Evolutionary conservation across 1,284 basidiomycete species (phyloP).

Genomic region (Cystobasidium pallidum): DNA sequence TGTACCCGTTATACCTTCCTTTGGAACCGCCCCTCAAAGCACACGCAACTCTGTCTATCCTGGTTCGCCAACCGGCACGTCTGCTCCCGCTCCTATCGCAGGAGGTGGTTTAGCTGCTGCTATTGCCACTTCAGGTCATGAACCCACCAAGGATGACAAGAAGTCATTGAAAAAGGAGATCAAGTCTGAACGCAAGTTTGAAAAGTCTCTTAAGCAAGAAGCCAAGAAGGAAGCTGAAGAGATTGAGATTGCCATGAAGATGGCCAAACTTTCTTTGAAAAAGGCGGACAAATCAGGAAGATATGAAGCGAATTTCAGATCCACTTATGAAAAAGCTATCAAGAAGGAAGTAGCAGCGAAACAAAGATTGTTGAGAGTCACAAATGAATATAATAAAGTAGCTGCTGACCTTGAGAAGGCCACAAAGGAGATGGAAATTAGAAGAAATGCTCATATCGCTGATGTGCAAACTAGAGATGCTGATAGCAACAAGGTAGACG

Average conservation of each 20-base stretch:
- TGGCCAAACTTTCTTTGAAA: conserved; percentile 31
- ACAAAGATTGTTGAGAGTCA: conserved; percentile 29
- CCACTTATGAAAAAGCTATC: conserved; percentile 41
- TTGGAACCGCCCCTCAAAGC: conserved; percentile 1
- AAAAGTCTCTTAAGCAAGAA: conserved; percentile 29
- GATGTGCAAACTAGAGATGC: conserved; percentile 40
- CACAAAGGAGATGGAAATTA: conserved; percentile 40
- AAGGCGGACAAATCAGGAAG: conserved; percentile 29
- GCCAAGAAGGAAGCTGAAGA: conserved; percentile 34
- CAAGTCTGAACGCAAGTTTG: conserved; percentile 36
- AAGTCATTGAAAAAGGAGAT: conserved; percentile 39
- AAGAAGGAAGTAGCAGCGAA: conserved; percentile 40
- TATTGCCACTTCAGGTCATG: conserved; percentile 37
- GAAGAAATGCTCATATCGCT: conserved; percentile 37
- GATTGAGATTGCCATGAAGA: conserved; percentile 29
- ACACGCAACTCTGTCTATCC: not conserved
- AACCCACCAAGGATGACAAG: conserved; percentile 34
- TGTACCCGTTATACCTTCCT: conserved; percentile 3
- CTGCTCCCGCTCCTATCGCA: conserved; percentile 13
- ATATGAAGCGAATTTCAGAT: conserved; percentile 31
- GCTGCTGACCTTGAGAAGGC: conserved; percentile 38
- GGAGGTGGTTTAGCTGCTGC: conserved; percentile 41
- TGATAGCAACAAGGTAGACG: conserved; percentile 27
- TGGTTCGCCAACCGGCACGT: not conserved
- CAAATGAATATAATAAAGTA: conserved; percentile 42